Evolutionary conservation across 2,329 filamentous ascomycete genomes (phyloP).

Genomic region (Fusarium chlamydosporum): DNA sequence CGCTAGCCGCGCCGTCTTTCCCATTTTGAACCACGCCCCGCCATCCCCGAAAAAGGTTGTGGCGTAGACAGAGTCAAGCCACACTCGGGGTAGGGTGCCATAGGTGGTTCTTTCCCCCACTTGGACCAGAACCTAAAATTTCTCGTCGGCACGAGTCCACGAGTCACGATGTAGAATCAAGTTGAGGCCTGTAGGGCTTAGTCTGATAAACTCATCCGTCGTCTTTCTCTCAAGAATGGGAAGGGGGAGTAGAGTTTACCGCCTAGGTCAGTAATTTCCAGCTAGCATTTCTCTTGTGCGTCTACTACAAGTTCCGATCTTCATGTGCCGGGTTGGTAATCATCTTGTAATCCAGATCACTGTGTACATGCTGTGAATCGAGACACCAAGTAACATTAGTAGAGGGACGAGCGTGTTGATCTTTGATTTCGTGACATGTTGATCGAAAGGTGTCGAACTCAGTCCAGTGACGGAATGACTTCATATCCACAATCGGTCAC

Average conservation of each 20-base stretch:
- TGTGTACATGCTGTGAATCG: slow-evolving; percentile 4
- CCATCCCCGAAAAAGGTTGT: slow-evolving; percentile 14
- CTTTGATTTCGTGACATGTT: slow-evolving; percentile 20
- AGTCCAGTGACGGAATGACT: slow-evolving; percentile 28
- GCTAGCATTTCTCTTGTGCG: background rate
- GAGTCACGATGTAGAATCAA: slow-evolving; percentile 29
- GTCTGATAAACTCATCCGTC: slow-evolving; percentile 1
- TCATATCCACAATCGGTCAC: slow-evolving; percentile 19
- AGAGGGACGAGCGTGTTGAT: background rate
- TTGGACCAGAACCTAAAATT: slow-evolving; percentile 25
- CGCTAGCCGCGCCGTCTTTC: slow-evolving; percentile 12
- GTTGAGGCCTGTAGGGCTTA: slow-evolving; percentile 38
- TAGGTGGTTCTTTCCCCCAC: slow-evolving; percentile 1
- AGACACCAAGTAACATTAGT: background rate
- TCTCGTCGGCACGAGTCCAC: slow-evolving; percentile 14
- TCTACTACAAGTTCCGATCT: background rate
- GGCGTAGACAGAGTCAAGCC: slow-evolving; percentile 16
- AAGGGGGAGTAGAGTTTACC: slow-evolving; percentile 15
- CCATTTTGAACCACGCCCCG: background rate
- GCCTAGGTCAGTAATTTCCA: slow-evolving; percentile 1
- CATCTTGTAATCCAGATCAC: slow-evolving; percentile 24
- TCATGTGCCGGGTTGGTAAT: slow-evolving; percentile 38
- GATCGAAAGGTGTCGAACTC: slow-evolving; percentile 1
- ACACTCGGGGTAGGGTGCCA: background rate
- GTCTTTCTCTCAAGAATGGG: background rate